Evolutionary conservation across 1,139 yeast genomes (phyloP), one percentile per base, ranked within the genome.

Genomic region (Zygoascus meyerae): DNA sequence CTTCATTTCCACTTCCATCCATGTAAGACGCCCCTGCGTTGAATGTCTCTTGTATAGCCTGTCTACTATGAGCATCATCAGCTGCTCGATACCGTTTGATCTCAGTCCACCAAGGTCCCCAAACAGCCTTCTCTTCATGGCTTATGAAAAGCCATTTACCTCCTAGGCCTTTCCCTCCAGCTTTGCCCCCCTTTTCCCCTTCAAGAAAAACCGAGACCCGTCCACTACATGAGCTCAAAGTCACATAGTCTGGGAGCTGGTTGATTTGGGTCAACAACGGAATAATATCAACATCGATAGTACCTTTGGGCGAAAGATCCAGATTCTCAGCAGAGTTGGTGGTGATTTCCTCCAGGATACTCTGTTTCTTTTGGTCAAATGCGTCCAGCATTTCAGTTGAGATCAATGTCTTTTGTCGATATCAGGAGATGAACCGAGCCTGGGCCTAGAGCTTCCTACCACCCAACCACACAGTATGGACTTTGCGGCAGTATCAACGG

Each of bases 201-300:
- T 86, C 95, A 2, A 83, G 64, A 60, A 83, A 86, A 0, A 86
- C 87, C 47, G 90, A 81, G 1, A 86, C 83, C 59, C 96, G 69
- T 1, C 96, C 96, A 0, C 95, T 85, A 55, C 96, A 86, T 11
- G 94, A 83, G 1, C 95, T 84, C 0, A 95, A 86, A 2, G 95
- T 86, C 7, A 86, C 92, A 81, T 84, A 76, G 56, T 83, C 79
- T 0, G 65, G 58, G 54, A 79, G 78, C 1, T 73, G 56, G 58
- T 86, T 86, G 56, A 86, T 83, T 32, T 81, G 64, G 15, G 77
- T 64, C 49, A 86, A 85, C 18, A 86, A 73, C 1, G 95, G 95
- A 14, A 82, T 59, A 54, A 95, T 81, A 33, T 74, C 69, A 45
- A 68, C 78, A 65, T 86, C 96, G 12, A 86, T 80, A 1, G 86